Evolutionary conservation across 345 rosid species (phyloP).

Genomic region (Excoecaria cochinchinensis): DNA sequence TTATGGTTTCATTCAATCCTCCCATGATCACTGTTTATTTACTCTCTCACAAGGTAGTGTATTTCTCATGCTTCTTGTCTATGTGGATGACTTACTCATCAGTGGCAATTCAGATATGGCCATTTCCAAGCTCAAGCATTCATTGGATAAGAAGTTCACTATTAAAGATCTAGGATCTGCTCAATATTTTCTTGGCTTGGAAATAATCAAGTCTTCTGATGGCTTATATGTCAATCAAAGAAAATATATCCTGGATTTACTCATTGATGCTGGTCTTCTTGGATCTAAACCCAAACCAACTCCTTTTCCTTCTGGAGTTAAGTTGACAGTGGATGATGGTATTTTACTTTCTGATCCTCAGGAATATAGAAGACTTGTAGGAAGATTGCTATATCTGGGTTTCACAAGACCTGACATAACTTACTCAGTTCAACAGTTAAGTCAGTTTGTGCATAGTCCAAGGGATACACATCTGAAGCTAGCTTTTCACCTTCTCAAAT

Average conservation of each 20-base stretch:
- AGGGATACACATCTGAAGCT: neutral
- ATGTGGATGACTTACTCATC: neutral
- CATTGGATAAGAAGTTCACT: neutral
- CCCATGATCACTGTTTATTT: neutral
- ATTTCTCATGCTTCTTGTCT: neutral
- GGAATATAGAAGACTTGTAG: neutral
- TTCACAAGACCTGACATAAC: neutral
- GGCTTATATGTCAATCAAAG: neutral
- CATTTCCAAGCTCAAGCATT: neutral
- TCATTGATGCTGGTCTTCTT: neutral
- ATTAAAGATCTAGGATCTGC: neutral
- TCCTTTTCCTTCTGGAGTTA: neutral
- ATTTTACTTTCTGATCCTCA: neutral
- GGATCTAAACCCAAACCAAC: neutral
- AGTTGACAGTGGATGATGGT: neutral
- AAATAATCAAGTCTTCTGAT: neutral
- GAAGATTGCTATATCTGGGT: neutral
- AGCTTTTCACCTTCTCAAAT: neutral
- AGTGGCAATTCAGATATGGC: neutral
- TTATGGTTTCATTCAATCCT: neutral
- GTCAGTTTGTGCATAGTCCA: neutral
- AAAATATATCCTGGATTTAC: neutral
- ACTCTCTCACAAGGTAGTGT: rapidly evolving
- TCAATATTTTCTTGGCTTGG: neutral
- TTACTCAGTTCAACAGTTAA: neutral